phyloP scores from a whole-genome alignment of 2,329 filamentous ascomycete genomes.

The Cladosporium sp. region DNA sequence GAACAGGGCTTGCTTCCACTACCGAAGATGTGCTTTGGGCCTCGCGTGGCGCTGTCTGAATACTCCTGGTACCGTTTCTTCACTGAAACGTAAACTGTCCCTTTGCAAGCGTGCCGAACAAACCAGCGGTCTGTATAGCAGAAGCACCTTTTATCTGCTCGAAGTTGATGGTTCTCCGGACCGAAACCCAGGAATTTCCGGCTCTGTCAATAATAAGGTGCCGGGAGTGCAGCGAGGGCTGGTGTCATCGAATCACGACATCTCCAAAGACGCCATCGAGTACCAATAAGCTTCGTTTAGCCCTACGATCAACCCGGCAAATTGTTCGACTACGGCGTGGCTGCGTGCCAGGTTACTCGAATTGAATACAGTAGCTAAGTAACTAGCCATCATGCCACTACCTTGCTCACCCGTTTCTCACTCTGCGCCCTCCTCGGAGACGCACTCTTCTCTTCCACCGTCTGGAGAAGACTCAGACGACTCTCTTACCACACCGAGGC shows the following conservation, averaged over 20 bases:
- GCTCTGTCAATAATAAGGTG: constrained; percentile 10
- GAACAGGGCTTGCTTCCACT: neutral
- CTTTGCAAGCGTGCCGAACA: neutral
- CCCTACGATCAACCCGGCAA: constrained; percentile 5
- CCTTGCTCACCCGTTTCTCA: constrained; percentile 32
- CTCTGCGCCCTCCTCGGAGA: constrained; percentile 26
- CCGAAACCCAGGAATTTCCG: neutral
- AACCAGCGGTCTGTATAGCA: neutral
- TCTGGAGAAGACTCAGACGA: constrained; percentile 28
- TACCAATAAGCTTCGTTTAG: constrained; percentile 11
- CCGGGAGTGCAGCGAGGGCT: constrained; percentile 19
- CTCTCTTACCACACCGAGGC: constrained; percentile 30
- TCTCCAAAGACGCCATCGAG: constrained; percentile 10
- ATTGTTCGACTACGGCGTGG: neutral
- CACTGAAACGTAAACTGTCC: constrained; percentile 16
- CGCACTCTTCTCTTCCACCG: constrained; percentile 16
- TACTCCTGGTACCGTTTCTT: constrained; percentile 26
- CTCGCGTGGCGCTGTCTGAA: constrained; percentile 1
- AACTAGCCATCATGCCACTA: constrained; percentile 17
- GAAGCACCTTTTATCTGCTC: neutral
- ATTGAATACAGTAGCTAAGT: neutral
- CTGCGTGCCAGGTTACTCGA: neutral
- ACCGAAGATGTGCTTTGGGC: neutral
- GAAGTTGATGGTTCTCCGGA: neutral
- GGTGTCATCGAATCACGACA: constrained; percentile 7